Evolutionary conservation across 2,329 filamentous ascomycete genomes (phyloP).

Genomic region (Aspergillus intermedius): DNA sequence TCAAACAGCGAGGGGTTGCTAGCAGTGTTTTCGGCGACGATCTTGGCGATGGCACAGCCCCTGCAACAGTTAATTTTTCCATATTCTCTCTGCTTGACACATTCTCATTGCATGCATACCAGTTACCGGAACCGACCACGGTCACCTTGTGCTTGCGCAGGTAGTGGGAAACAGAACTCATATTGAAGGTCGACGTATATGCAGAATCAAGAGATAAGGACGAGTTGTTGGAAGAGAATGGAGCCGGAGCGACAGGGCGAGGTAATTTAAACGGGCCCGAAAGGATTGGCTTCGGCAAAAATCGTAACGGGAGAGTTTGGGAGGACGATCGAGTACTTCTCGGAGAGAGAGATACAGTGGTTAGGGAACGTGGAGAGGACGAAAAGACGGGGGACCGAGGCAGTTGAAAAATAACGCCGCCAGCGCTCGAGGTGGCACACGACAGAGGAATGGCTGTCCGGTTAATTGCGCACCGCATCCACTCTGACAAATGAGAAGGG

Average conservation of each 20-base stretch:
- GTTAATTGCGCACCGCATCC: constrained; percentile 14
- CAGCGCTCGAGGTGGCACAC: constrained; percentile 8
- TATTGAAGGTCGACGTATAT: constrained; percentile 14
- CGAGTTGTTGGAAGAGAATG: constrained; percentile 12
- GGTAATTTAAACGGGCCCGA: constrained; percentile 13
- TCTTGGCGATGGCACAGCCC: constrained; percentile 97
- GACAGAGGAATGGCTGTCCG: constrained; percentile 19
- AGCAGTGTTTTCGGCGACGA: constrained; percentile 85
- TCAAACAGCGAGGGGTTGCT: constrained; percentile 77
- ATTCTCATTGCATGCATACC: constrained; percentile 48
- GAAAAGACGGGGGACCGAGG: constrained; percentile 23
- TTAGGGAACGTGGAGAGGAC: constrained; percentile 13
- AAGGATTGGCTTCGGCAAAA: constrained; percentile 10
- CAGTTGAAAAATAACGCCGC: constrained; percentile 7
- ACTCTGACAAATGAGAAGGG: constrained; percentile 3
- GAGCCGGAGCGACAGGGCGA: constrained; percentile 4
- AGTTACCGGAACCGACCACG: constrained; percentile 93
- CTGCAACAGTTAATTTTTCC: constrained; percentile 65
- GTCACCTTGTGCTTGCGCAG: constrained; percentile 47
- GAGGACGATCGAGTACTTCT: not conserved
- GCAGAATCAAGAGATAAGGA: constrained; percentile 6
- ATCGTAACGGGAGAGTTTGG: not conserved
- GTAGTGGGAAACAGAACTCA: constrained; percentile 26
- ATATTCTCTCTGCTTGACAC: constrained; percentile 51
- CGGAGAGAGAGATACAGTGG: not conserved